Conservation (phyloP, 768 basidiomycete species). For the Suillus decipiens region DNA sequence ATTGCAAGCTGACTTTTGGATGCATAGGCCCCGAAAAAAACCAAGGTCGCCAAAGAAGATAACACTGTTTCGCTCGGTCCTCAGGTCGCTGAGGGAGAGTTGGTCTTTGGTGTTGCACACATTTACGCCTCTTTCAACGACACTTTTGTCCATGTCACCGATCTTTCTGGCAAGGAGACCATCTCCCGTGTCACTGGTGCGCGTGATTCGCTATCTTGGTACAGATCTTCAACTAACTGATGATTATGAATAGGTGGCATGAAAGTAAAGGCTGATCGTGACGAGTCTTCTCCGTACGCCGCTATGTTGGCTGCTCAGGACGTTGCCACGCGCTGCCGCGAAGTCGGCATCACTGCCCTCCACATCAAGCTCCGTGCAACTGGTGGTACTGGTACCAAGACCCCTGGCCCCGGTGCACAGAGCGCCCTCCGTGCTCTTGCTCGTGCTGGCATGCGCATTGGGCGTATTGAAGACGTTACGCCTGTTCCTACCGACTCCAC, state of each 20-base stretch:
- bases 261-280: slow-evolving; percentile 99
- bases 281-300: slow-evolving; percentile 97
- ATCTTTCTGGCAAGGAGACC: slow-evolving; percentile 98
- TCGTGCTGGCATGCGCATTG: slow-evolving; percentile 97
- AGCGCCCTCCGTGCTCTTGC: slow-evolving; percentile 97
- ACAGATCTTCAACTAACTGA: neutral
- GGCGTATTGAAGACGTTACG: slow-evolving; percentile 97
- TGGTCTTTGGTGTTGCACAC: slow-evolving; percentile 97
- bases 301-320: slow-evolving; percentile 99
- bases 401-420: slow-evolving; percentile 98
- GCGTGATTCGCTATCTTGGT: slow-evolving; percentile 24
- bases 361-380: slow-evolving; percentile 99
- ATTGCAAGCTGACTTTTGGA: slow-evolving; percentile 54
- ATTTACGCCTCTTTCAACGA: slow-evolving; percentile 99
- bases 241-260: slow-evolving; percentile 70
- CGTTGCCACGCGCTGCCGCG: slow-evolving; percentile 93
- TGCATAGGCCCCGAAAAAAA: slow-evolving; percentile 83
- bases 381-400: slow-evolving; percentile 98
- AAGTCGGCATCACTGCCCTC: slow-evolving; percentile 97
- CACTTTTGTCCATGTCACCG: slow-evolving; percentile 98
- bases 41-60: slow-evolving; percentile 77
- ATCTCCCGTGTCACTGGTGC: slow-evolving; percentile 96
- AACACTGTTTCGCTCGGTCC: slow-evolving; percentile 90
- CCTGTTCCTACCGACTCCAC: slow-evolving; percentile 97
- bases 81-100: slow-evolving; percentile 94